Evolutionary conservation across 768 basidiomycete genomes (phyloP), one percentile per base, ranked within the genome.

Genomic region (Suillus alpinus): DNA sequence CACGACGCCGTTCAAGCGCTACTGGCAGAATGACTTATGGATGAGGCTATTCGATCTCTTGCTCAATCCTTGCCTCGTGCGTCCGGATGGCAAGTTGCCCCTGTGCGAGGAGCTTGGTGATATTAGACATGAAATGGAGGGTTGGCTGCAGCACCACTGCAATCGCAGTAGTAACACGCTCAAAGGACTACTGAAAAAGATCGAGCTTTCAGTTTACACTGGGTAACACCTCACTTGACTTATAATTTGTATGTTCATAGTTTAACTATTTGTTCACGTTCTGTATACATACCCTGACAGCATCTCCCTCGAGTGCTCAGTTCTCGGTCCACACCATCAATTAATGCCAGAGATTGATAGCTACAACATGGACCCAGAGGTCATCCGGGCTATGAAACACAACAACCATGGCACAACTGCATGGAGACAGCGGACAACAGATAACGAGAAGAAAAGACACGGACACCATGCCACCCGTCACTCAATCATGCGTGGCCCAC

Each of bases 11-110:
- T 81, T 95, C 68, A 94, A 94, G 71, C 82, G 97, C 61, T 99
- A 99, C 73, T 98, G 97, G 94, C 95, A 98, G 74, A 83, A 80
- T 49, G 89, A 92, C 26, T 74, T 96, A 26, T 96, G 97, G 94
- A 88, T 78, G 37, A 75, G 82, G 57, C 68, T 97, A 47, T 98
- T 99, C 71, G 90, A 95, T 66, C 64, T 89, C 32, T 76, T 98
- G 59, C 85, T 99, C 60, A 98, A 98, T 73, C 90, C 97, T 1
- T 75, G 79, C 40, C 65, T 78, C n/a, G 82, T 85, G 18, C 79
- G 82, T 14, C 69, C 79, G 13, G 84, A 85, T 57, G 82, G 83
- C 18, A 71, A 78, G 16, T 71, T 98, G 46, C 96, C 96, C 0
- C 78, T 98, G 39, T 83, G 81, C 55, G 81, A 86, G 52, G 87